Evolutionary conservation across 2,329 filamentous ascomycete species (phyloP).

Genomic region (Talaromyces islandicus): DNA sequence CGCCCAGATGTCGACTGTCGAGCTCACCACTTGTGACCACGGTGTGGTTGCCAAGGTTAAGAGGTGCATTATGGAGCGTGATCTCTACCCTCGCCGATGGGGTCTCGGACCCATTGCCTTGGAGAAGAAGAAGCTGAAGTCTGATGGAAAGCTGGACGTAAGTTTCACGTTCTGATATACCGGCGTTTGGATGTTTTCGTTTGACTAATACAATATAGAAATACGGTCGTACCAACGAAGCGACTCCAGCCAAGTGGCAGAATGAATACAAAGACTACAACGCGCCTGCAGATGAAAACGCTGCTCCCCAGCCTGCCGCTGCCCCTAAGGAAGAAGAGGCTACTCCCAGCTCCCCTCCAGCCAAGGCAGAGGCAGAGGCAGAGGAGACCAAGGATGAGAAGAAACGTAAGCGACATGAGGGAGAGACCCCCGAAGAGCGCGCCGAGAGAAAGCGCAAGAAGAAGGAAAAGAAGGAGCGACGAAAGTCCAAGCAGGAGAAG

Average conservation of each 20-base stretch:
- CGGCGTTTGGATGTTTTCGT: constrained; percentile 20
- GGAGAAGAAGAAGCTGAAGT: constrained; percentile 99
- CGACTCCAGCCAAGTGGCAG: constrained; percentile 90
- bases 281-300: constrained; percentile 42
- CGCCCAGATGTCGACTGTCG: constrained; percentile 95
- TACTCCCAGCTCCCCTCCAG: constrained; percentile 21
- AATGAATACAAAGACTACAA: constrained; percentile 87
- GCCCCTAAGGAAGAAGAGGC: constrained; percentile 32
- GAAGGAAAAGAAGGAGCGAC: constrained; percentile 58
- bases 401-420: constrained; percentile 52
- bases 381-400: constrained; percentile 42
- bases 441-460: constrained; percentile 47
- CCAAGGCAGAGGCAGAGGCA: constrained; percentile 36
- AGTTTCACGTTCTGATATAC: constrained; percentile 21
- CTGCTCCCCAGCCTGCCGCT: constrained; percentile 41
- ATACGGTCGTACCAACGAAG: constrained; percentile 86
- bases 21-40: constrained; percentile 94
- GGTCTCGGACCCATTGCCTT: constrained; percentile 86
- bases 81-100: constrained; percentile 95
- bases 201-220: constrained; percentile 51
- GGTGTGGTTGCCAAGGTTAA: constrained; percentile 98
- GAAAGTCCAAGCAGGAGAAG: constrained; percentile 78
- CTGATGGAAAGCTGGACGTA: constrained; percentile 88
- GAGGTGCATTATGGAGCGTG: constrained; percentile 99
- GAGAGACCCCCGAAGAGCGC: constrained; percentile 45